Evolutionary conservation across 2,329 filamentous ascomycete genomes (phyloP), one percentile per base, ranked within the genome.

Genomic region (Aspergillus brasiliensis): DNA sequence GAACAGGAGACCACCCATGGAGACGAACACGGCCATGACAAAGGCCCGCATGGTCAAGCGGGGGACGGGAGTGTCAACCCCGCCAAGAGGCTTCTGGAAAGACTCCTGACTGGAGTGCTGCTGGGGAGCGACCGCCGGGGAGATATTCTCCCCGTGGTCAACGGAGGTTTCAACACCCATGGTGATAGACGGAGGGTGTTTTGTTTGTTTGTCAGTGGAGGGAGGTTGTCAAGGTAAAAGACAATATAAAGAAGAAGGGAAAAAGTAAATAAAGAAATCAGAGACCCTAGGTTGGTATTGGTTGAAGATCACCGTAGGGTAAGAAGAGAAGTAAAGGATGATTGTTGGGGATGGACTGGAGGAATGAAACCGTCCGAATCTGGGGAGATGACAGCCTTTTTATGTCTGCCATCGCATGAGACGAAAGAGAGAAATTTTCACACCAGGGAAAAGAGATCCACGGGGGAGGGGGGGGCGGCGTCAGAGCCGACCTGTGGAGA

Each of bases 1-100:
- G 56, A 78, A 79, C n/a, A 80, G 73, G 17, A 80, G 72, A 51
- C 78, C 78, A 56, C 78, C 78, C 75, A 80, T 79, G 1, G 78
- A 80, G 44, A 80, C 76, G 55, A 80, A 75, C 15, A 78, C 65
- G n/a, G 74, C 76, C 77, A 81, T 78, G 52, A 73, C 57, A 34
- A 77, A 67, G 10, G 77, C 73, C 17, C 73, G 71, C 58, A 72
- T 58, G 13, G 77, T 80, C 27, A 80, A 56, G 3, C 67, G 62
- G 11, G 75, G 75, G 2, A 76, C 63, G 0, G 70, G 69, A 1
- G 70, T 72, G 54, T 77, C 69, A 37, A 75, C 62, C 65, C 68
- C 5, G 62, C 55, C 5, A 63, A 53, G 49, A 60, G 68, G 68
- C 62, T 73, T 71, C 25, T 71, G 62, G n/a, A 60, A 55, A 1